Evolutionary conservation across 1,284 basidiomycete species (phyloP), one percentile per base, ranked within the genome.

Genomic region (Golubevia pallescens): DNA sequence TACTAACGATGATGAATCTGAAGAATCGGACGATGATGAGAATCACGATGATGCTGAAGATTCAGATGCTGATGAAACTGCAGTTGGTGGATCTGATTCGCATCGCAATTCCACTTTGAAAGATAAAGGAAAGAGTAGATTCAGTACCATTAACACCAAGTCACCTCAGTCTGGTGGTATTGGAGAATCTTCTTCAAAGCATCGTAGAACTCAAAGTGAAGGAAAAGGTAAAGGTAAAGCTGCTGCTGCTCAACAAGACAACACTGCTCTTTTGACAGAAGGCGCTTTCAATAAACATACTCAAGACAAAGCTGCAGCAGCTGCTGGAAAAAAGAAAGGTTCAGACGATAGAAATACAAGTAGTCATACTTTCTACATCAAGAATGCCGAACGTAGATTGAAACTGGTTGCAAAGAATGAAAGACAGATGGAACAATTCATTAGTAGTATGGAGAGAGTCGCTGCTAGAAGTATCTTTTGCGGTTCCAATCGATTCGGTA

Each of bases 361-460:
- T 48, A 74, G 71, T 51, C 97, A 99, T 86, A 96, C 93, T 0
- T 99, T 99, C 86, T 97, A 93, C 81, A 90, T 99, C 65, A 89
- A 91, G 73, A 98, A 97, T 83, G 91, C 93, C 3, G 96, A 99
- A 86, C 91, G 92, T 87, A 90, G 91, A 63, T 87, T 99, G 70
- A 95, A 96, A 86, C 86, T 98, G 4, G 91, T 91, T 65, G 95
- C 97, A 8, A 92, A 91, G 83, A 97, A 92, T 83, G 93, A 97
- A 92, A 90, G 95, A 28, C 93, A 97, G 88, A 97, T 98, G 94
- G 89, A 94, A 70, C 96, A 99, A 85, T 99, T 95, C 90, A 94
- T 99, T 66, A 93, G 94, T 3, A 93, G 93, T 0, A 88, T 99
- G 73, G 93, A 98, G 83, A 91, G 91, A 69, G 91, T 92, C 62